Conservation (phyloP, 257 asterid species). For the Petunia secreta region DNA sequence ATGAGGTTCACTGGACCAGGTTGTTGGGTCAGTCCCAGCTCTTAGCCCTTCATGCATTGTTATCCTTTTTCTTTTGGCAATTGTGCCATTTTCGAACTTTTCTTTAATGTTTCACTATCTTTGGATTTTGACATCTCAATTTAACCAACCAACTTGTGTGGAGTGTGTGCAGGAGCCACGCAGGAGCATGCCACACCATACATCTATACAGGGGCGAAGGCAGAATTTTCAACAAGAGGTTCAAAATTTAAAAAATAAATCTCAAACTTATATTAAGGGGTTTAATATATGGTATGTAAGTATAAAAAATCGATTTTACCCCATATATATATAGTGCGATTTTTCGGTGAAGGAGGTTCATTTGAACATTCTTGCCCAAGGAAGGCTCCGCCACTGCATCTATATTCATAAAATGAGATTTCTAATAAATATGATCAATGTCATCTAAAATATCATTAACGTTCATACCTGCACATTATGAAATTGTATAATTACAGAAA, state of each 20-base stretch:
- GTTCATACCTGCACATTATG: neutral
- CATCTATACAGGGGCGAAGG: neutral
- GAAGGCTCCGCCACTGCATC: neutral
- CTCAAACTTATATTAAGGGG: too few species aligned
- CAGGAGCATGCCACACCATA: neutral
- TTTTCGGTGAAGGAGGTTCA: too few species aligned
- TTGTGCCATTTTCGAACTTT: neutral
- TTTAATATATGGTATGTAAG: too few species aligned
- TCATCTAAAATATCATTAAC: neutral
- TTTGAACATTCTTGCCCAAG: too few species aligned
- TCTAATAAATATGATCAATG: neutral
- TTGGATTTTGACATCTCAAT: neutral
- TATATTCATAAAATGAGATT: neutral
- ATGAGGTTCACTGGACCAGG: neutral
- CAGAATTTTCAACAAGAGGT: too few species aligned
- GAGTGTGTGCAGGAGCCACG: neutral
- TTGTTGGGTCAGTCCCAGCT: too few species aligned
- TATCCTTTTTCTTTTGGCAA: neutral
- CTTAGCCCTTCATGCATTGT: conserved; percentile 2
- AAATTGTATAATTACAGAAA: neutral
- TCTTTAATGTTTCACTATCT: neutral
- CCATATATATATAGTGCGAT: too few species aligned
- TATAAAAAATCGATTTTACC: too few species aligned
- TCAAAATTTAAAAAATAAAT: too few species aligned
- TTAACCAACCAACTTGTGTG: neutral